These are phyloP conservation scores for Vigna hirtella DNA, from an alignment of 306 rosid species.

Conservation along the genomic window DNA sequence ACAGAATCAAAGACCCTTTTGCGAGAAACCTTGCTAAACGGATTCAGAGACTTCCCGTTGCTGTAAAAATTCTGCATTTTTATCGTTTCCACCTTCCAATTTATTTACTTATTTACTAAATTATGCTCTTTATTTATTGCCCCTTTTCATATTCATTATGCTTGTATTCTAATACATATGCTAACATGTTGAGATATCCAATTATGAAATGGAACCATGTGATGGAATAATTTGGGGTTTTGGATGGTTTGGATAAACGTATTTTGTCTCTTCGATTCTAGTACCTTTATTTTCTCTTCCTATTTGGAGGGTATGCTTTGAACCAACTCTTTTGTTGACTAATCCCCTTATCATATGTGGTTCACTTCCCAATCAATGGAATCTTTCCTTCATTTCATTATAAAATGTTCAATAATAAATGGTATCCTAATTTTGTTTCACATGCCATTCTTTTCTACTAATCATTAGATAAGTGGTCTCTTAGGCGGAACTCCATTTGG, in stretches of 20 bases:
- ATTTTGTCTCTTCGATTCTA: no score
- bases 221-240: neutral
- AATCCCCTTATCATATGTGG: neutral
- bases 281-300: no score
- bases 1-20: constrained; percentile 69
- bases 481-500: neutral
- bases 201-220: neutral
- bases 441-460: neutral
- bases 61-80: constrained; percentile 1
- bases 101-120: neutral
- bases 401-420: neutral
- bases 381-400: neutral
- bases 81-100: neutral
- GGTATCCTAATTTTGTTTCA: neutral
- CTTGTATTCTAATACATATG: neutral
- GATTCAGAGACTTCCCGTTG: constrained; percentile 73
- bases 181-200: neutral
- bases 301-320: no score
- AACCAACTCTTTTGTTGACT: neutral
- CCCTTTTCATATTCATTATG: neutral
- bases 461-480: neutral
- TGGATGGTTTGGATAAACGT: neutral
- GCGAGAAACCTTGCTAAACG: constrained; percentile 76
- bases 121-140: neutral
- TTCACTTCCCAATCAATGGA: constrained; percentile 2